Percentiles rank a stretch among this genome's conserved stretches.
phyloP scores from a whole-genome alignment of 768 basidiomycete genomes.

The Tulasnella calospora region DNA sequence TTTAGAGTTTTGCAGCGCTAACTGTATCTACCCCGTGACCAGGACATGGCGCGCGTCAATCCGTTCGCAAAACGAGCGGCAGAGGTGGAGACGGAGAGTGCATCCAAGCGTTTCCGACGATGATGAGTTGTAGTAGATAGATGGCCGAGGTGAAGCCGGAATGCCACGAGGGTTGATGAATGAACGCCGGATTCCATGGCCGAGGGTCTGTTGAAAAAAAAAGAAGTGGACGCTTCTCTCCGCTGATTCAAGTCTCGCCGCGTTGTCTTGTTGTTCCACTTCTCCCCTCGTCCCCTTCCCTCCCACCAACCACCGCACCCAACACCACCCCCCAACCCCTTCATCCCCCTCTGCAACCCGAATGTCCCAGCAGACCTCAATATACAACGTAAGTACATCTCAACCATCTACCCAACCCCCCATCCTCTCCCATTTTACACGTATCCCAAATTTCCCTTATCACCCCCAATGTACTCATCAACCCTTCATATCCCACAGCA shows the following conservation, averaged over 20 bases:
- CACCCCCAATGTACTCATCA: neutral
- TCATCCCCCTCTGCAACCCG: neutral
- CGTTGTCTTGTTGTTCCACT: neutral
- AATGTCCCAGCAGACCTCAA: neutral
- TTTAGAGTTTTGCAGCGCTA: neutral
- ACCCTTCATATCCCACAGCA: constrained; percentile 34
- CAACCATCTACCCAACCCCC: neutral
- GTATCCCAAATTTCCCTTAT: neutral
- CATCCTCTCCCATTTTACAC: neutral
- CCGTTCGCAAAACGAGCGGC: neutral
- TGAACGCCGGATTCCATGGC: neutral
- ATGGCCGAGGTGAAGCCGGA: neutral
- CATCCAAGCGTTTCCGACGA: neutral
- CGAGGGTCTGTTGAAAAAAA: neutral
- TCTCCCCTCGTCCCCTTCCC: neutral
- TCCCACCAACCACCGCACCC: neutral
- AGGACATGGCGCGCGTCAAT: too few relatives aligned
- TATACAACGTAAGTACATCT: neutral
- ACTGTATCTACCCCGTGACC: neutral
- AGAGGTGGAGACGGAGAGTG: neutral
- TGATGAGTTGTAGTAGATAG: neutral
- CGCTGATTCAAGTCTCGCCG: neutral
- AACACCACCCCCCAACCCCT: neutral
- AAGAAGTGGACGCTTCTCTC: neutral
- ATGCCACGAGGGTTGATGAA: neutral